phyloP scores from a whole-genome alignment of 1,284 basidiomycete genomes.

The Lentinus polychrous region DNA sequence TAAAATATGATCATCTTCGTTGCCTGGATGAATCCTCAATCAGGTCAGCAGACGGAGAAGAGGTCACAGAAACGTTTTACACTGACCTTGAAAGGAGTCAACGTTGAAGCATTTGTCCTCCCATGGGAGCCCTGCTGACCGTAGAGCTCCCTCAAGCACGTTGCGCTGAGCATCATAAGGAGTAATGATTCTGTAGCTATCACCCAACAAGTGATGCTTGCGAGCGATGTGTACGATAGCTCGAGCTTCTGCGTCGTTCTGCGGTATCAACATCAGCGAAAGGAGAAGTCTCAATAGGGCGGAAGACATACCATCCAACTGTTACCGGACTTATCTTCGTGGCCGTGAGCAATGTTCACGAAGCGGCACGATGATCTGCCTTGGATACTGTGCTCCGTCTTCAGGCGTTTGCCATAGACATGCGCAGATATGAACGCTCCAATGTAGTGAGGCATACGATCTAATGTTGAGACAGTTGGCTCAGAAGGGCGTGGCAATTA shows the following conservation, averaged over 20 bases:
- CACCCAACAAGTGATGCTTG: constrained; percentile 25
- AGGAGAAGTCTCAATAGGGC: not conserved
- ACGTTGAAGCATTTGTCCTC: constrained; percentile 34
- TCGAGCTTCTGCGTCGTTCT: constrained; percentile 39
- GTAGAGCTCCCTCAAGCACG: constrained; percentile 27
- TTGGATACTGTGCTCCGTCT: constrained; percentile 27
- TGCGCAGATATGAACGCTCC: constrained; percentile 39
- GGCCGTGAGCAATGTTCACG: constrained; percentile 34
- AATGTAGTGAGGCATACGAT: constrained; percentile 42
- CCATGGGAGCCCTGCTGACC: constrained; percentile 27
- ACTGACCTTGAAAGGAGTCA: constrained; percentile 41
- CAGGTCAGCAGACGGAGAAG: not conserved
- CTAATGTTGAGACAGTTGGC: constrained; percentile 18
- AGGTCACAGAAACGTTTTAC: not conserved
- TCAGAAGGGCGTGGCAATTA: not conserved
- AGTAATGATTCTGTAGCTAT: constrained; percentile 36
- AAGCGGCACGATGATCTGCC: constrained; percentile 25
- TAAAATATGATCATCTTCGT: constrained; percentile 37
- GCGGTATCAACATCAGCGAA: not conserved
- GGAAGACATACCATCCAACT: constrained; percentile 35
- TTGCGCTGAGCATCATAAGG: constrained; percentile 42
- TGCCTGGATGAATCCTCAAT: constrained; percentile 21
- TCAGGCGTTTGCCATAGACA: constrained; percentile 34
- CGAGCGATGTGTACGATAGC: constrained; percentile 32
- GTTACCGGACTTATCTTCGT: constrained; percentile 28